Evolutionary conservation across 768 basidiomycete genomes (phyloP), one percentile per base, ranked within the genome.

Genomic region (Trametes punicea): DNA sequence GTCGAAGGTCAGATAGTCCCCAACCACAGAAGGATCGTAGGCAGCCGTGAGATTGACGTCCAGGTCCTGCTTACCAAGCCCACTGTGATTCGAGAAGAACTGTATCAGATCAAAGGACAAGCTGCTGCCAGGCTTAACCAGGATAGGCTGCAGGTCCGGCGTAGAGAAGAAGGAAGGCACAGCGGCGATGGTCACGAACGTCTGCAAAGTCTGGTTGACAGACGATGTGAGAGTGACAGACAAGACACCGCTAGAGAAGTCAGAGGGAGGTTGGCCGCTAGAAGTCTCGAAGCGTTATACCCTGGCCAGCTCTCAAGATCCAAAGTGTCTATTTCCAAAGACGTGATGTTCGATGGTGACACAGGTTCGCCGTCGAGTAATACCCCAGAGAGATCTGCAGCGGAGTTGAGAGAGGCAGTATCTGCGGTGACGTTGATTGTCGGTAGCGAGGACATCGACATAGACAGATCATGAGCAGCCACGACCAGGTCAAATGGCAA

Each of bases 121-220:
- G 3, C 67, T 39, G 46, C 78, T 69, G 8, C 81, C 82, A 13
- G 80, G 81, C 21, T 75, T 73, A 34, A 76, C 78, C 45, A 80
- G 71, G 46, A 87, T 71, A 20, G 83, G 75, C 16, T 87, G 81
- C 40, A 92, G 71, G 29, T 73, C 70, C 20, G 81, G 73, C 20
- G 73, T 59, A 10, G 79, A 73, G 73, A 97, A 96, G 68, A 82
- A 89, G 3, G 91, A 88, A 3, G 86, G 79, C 8, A 87, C 82
- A 20, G 90, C 68, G 25, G 80, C 80, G 59, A 98, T 64, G 2
- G 81, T 74, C 30, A 95, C 74, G 59, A 77, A 83, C 18, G 86
- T 83, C 18, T 75, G 70, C 56, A 91, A 62, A 0, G 81, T 79
- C 68, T 93, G 87, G 64, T 89, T 85, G 69, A 87, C 84, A 16